Percentiles rank a stretch among this genome's conserved stretches.
These are phyloP conservation scores for Papiliotrema terrestris DNA, from an alignment of 1,284 basidiomycete genomes.

Conservation along the genomic window DNA sequence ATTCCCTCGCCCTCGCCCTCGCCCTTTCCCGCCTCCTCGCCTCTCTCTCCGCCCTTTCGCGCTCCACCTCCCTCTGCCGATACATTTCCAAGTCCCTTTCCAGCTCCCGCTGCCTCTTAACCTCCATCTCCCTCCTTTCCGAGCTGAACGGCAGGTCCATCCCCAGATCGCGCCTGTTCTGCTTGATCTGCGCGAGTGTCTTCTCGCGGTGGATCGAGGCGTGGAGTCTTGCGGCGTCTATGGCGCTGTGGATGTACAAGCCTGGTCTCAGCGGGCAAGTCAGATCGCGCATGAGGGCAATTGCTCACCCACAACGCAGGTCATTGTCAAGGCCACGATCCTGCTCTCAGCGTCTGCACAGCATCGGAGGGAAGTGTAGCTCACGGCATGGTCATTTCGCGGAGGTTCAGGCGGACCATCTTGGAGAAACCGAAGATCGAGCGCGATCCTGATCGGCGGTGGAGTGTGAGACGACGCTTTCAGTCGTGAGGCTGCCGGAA, in stretches of 20 bases:
- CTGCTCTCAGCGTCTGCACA: background rate
- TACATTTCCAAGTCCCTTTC: background rate
- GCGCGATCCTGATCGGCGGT: background rate
- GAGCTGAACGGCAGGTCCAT: conserved; percentile 11
- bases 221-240: conserved; percentile 22
- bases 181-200: conserved; percentile 8
- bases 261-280: conserved; percentile 5
- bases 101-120: background rate
- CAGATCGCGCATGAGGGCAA: background rate
- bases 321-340: conserved; percentile 34
- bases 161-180: conserved; percentile 14
- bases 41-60: background rate
- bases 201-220: conserved; percentile 22
- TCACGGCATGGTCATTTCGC: conserved; percentile 1
- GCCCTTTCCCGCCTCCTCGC: conserved; percentile 1
- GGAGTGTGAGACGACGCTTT: background rate
- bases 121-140: background rate
- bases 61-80: background rate
- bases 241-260: conserved; percentile 28
- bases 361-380: background rate
- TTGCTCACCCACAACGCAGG: conserved; percentile 24
- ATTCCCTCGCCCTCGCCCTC: background rate
- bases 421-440: background rate
- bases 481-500: background rate
- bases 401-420: background rate